These are phyloP conservation scores for Blastomyces parvus DNA, from an alignment of 2,329 filamentous ascomycete genomes.

Conservation along the genomic window DNA sequence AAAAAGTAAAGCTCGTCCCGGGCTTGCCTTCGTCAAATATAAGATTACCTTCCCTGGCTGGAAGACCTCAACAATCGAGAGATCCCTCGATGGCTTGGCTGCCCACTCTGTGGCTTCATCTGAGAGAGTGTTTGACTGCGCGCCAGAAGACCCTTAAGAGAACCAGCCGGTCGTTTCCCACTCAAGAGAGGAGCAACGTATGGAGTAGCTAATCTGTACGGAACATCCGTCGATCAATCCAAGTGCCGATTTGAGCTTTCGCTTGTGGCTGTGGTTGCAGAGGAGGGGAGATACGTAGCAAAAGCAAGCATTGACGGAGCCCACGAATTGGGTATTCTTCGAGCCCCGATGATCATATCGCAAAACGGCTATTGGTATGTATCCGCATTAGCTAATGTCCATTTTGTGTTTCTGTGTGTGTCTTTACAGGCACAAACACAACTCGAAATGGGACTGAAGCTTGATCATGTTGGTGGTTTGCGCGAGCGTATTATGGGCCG, in stretches of 20 bases:
- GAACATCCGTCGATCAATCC: neutral
- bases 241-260: neutral
- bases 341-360: neutral
- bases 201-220: neutral
- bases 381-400: neutral
- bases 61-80: too few species aligned
- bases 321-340: too few species aligned
- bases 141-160: too few species aligned
- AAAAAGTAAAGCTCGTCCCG: neutral
- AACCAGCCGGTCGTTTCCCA: neutral
- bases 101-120: neutral
- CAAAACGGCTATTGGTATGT: neutral
- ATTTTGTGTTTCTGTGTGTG: too few species aligned
- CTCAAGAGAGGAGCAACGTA: neutral
- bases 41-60: neutral
- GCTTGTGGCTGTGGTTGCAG: neutral
- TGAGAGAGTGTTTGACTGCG: neutral
- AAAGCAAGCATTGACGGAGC: neutral
- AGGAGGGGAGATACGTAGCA: neutral
- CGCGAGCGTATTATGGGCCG: neutral
- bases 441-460: neutral
- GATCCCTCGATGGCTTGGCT: too few species aligned
- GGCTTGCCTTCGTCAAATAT: neutral
- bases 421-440: neutral
- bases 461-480: neutral